Conservation (phyloP, 192 early-diverging fungal genomes). For the Gamsiella multidivaricata region DNA sequence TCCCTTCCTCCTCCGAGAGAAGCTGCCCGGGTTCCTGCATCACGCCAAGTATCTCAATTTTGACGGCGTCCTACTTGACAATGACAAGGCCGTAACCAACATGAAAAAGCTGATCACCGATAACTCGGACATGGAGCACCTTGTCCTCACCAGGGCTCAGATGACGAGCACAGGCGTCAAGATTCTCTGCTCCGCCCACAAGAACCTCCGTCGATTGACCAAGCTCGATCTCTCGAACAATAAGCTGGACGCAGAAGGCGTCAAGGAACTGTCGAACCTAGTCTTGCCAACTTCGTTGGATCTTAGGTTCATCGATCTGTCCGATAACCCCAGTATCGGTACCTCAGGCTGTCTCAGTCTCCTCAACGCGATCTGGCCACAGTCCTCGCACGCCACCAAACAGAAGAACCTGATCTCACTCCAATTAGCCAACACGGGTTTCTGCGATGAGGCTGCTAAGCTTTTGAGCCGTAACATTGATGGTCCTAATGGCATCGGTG, state of each 20-base stretch:
- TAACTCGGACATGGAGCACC: conserved; percentile 42
- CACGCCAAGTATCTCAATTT: conserved; percentile 25
- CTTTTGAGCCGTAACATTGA: conserved; percentile 18
- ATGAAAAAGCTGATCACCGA: conserved; percentile 49
- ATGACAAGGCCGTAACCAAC: conserved; percentile 46
- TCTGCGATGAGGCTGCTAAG: conserved; percentile 33
- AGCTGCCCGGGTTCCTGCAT: conserved; percentile 25
- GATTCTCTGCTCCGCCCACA: conserved; percentile 32
- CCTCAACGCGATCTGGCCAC: conserved; percentile 42
- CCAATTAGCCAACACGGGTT: conserved; percentile 39
- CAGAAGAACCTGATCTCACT: conserved; percentile 24
- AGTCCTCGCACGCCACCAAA: conserved; percentile 10
- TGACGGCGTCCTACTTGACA: conserved; percentile 46
- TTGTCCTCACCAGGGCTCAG: conserved; percentile 21
- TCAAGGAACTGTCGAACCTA: conserved; percentile 27
- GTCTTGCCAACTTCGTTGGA: conserved; percentile 37
- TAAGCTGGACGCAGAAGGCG: conserved; percentile 30
- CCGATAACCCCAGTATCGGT: conserved; percentile 42
- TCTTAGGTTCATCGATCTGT: conserved; percentile 28
- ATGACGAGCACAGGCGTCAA: conserved; percentile 44
- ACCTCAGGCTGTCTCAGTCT: conserved; percentile 21
- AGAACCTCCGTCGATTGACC: conserved; percentile 30
- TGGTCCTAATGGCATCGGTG: conserved; percentile 13
- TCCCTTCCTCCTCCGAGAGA: conserved; percentile 41
- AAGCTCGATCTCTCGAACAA: conserved; percentile 40